phyloP scores from a whole-genome alignment of 106 monocot species.

The Acanthochlamys bracteata region DNA sequence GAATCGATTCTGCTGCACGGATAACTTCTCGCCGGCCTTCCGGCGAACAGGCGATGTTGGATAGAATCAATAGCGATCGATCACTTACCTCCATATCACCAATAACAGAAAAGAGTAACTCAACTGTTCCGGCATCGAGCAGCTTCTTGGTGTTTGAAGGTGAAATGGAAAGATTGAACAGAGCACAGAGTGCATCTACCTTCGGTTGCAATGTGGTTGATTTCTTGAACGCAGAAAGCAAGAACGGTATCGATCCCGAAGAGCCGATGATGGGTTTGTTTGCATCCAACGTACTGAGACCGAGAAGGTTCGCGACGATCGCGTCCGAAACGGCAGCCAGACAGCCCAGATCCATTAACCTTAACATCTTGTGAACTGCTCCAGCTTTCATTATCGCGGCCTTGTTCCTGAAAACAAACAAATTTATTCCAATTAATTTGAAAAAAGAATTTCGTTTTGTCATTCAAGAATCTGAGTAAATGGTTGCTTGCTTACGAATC shows the following conservation, averaged over 20 bases:
- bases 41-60: conserved; percentile 38
- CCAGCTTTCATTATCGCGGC: conserved; percentile 69
- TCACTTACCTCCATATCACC: conserved; percentile 41
- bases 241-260: conserved; percentile 55
- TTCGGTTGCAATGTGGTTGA: conserved; percentile 8
- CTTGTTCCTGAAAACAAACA: conserved; percentile 56
- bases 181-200: conserved; percentile 64
- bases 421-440: neutral
- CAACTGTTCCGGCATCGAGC: conserved; percentile 31
- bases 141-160: conserved; percentile 34
- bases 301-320: conserved; percentile 70
- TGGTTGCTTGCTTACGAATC: conserved; percentile 52
- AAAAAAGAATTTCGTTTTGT: neutral
- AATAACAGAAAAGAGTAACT: conserved; percentile 27
- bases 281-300: conserved; percentile 66
- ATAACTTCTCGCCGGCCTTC: conserved; percentile 44
- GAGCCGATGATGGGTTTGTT: conserved; percentile 74
- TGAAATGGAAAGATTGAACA: conserved; percentile 74
- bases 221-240: conserved; percentile 29
- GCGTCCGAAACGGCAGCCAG: conserved; percentile 24
- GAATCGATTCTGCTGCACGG: conserved; percentile 22
- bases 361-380: conserved; percentile 65
- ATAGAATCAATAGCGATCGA: conserved; percentile 43
- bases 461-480: neutral
- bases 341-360: conserved; percentile 12